phyloP scores from a whole-genome alignment of 2,329 filamentous ascomycete species.

The Chaetomium strumarium region DNA sequence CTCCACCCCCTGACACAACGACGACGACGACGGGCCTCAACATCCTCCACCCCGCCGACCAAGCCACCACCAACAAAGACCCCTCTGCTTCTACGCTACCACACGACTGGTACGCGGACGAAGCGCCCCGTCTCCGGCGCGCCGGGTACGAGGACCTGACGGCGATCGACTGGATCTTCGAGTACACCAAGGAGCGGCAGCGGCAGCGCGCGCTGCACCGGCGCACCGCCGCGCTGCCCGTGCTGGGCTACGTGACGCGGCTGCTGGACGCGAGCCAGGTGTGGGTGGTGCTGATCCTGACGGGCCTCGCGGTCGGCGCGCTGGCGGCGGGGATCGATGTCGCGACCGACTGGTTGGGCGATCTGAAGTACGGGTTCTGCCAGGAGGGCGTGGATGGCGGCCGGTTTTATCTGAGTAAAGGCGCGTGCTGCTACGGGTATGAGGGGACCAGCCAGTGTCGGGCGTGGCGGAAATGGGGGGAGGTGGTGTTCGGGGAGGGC shows the following conservation, averaged over 20 bases:
- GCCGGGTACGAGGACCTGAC: conserved; percentile 95
- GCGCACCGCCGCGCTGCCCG: conserved; percentile 50
- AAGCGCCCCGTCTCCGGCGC: conserved; percentile 63
- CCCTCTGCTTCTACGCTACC: not conserved
- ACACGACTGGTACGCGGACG: conserved; percentile 84
- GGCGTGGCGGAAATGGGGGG: conserved; percentile 84
- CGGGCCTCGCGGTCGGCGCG: conserved; percentile 75
- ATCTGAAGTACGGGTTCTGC: conserved; percentile 87
- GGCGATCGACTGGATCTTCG: conserved; percentile 99
- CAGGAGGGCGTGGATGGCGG: conserved; percentile 67
- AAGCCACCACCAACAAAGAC: conserved; percentile 36
- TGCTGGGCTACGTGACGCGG: conserved; percentile 67
- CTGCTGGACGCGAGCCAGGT: conserved; percentile 82
- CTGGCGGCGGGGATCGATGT: conserved; percentile 88
- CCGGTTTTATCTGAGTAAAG: conserved; percentile 82
- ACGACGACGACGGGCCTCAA: conserved; percentile 2
- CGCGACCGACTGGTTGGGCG: conserved; percentile 85
- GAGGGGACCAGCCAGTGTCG: conserved; percentile 74
- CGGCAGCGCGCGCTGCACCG: conserved; percentile 71
- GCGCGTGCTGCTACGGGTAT: conserved; percentile 91
- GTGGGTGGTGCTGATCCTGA: conserved; percentile 82
- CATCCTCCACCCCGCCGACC: not conserved
- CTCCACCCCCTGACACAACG: too few relatives aligned
- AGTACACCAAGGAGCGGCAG: conserved; percentile 94
- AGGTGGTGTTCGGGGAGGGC: conserved; percentile 61